A percentile compares a stretch with the other conserved stretches of the same genome.
phyloP scores from a whole-genome alignment of 371 early-diverging fungal species.

The Mortierella sp. region DNA sequence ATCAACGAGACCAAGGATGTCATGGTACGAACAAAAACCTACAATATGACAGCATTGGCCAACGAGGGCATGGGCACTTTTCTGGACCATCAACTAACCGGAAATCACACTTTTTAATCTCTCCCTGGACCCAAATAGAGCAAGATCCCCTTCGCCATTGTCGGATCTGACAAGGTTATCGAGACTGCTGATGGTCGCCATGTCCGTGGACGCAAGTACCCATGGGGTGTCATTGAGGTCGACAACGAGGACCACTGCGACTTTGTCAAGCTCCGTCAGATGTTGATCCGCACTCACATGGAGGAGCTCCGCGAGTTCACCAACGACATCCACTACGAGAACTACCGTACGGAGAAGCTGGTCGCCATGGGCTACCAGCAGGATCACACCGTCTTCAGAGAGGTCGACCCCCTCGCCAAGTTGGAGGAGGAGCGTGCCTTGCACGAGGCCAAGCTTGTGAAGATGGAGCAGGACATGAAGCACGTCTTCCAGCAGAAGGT shows the following conservation, averaged over 20 bases:
- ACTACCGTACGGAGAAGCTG: conserved; percentile 91
- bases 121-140: conserved; percentile 49
- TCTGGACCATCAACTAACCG: neutral
- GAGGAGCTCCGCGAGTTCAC: conserved; percentile 93
- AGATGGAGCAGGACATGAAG: conserved; percentile 99
- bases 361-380: conserved; percentile 86
- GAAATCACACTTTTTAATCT: neutral
- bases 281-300: conserved; percentile 92
- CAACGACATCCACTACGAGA: conserved; percentile 89
- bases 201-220: conserved; percentile 95
- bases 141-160: conserved; percentile 97
- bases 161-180: conserved; percentile 94
- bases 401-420: conserved; percentile 91
- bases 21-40: conserved; percentile 65
- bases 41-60: neutral
- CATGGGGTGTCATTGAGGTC: conserved; percentile 97
- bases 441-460: conserved; percentile 95
- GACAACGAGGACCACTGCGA: conserved; percentile 94
- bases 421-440: conserved; percentile 93
- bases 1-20: conserved; percentile 95
- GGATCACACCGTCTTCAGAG: conserved; percentile 84
- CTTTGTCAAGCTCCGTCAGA: conserved; percentile 95
- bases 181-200: conserved; percentile 86
- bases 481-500: conserved; percentile 98
- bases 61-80: neutral